These are phyloP conservation scores for Trichoderma oligosporum DNA, from an alignment of 2,329 filamentous ascomycete species.

Conservation along the genomic window DNA sequence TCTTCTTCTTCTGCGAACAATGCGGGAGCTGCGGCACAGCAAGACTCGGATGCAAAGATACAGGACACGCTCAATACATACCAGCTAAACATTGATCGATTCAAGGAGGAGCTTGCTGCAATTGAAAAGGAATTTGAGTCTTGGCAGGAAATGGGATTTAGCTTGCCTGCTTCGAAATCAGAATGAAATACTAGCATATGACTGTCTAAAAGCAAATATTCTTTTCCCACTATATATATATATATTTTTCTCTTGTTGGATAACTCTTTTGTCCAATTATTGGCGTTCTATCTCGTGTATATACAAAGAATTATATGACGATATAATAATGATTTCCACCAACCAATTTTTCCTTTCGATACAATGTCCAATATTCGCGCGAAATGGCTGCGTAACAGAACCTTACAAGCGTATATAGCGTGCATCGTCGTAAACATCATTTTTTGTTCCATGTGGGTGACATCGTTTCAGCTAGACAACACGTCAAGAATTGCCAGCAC, in stretches of 20 bases:
- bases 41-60: neutral
- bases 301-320: neutral
- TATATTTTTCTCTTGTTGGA: neutral
- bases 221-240: neutral
- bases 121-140: constrained; percentile 17
- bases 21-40: neutral
- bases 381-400: neutral
- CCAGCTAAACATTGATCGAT: constrained; percentile 12
- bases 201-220: neutral
- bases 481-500: neutral
- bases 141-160: constrained; percentile 14
- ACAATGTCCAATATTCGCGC: neutral
- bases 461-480: neutral
- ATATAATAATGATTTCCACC: neutral
- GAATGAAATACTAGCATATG: neutral
- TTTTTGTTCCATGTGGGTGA: neutral
- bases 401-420: neutral
- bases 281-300: constrained; percentile 1
- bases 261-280: neutral
- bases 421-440: neutral
- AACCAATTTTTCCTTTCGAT: neutral
- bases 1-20: constrained; percentile 9
- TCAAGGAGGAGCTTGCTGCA: constrained; percentile 10
- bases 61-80: neutral
- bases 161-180: constrained; percentile 10